Conservation (phyloP, 2,329 filamentous ascomycete genomes). For the Talaromyces marneffei region DNA sequence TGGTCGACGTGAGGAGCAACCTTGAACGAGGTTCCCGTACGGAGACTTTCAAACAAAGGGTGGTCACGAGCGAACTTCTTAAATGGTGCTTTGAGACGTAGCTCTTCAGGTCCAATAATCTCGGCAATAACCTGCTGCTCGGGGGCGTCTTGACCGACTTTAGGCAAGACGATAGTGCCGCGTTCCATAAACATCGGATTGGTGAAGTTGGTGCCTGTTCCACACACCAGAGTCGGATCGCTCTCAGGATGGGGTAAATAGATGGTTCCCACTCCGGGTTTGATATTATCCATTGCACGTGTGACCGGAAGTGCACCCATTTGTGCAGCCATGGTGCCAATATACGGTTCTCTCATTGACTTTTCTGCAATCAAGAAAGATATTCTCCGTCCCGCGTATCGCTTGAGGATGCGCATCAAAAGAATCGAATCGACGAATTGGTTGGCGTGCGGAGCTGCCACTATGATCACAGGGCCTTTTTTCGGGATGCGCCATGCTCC, state of each 20-base stretch:
- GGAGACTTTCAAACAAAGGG: constrained; percentile 45
- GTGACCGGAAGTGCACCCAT: constrained; percentile 91
- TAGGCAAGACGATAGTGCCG: constrained; percentile 80
- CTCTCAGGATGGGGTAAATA: constrained; percentile 84
- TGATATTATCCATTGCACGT: constrained; percentile 81
- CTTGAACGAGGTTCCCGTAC: constrained; percentile 72
- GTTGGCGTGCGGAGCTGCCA: constrained; percentile 94
- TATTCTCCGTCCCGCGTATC: constrained; percentile 79
- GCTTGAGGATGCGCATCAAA: constrained; percentile 81
- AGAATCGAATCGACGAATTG: constrained; percentile 97
- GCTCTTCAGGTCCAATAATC: constrained; percentile 71
- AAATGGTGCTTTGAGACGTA: constrained; percentile 82
- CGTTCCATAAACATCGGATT: constrained; percentile 64
- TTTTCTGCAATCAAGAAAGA: constrained; percentile 93
- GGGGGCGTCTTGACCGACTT: constrained; percentile 70
- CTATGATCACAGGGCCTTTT: constrained; percentile 84
- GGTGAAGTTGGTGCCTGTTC: constrained; percentile 77
- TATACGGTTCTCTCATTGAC: constrained; percentile 82
- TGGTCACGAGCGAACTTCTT: constrained; percentile 57
- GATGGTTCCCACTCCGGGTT: constrained; percentile 69
- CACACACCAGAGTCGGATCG: constrained; percentile 73
- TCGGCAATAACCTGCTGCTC: constrained; percentile 74
- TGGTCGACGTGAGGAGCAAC: constrained; percentile 90
- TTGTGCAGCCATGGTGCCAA: constrained; percentile 77
- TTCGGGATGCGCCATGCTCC: constrained; percentile 92